Evolutionary conservation across 352 stramenopile genomes (phyloP).

Genomic region (Halophytophthora polymorphica): DNA sequence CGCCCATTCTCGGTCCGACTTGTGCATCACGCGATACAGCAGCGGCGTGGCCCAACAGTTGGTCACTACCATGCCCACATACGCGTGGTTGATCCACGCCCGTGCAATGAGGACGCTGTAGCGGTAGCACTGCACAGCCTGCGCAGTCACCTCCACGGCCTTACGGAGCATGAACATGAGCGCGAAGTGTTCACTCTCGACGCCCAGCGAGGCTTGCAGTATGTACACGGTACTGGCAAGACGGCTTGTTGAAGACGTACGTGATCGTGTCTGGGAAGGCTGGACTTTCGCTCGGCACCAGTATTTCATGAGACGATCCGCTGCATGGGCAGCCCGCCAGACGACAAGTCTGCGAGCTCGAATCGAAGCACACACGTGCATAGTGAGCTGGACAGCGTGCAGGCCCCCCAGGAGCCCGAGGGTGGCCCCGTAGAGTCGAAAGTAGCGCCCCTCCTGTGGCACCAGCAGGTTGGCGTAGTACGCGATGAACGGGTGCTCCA

Average conservation of each 20-base stretch:
- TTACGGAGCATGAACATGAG: constrained; percentile 16
- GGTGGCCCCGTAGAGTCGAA: constrained; percentile 4
- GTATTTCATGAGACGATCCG: no score
- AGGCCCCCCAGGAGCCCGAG: constrained; percentile 8
- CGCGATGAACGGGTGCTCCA: constrained; percentile 24
- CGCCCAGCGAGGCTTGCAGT: constrained; percentile 12
- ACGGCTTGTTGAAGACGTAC: no score
- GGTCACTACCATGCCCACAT: constrained; percentile 30
- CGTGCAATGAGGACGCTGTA: constrained; percentile 35
- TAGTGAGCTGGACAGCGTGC: constrained; percentile 4
- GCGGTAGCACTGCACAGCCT: constrained; percentile 41
- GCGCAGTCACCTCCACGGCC: constrained; percentile 10
- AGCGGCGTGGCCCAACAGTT: constrained; percentile 35
- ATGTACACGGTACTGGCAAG: no score
- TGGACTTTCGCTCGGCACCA: no score
- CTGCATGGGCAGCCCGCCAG: neutral
- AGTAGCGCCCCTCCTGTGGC: constrained; percentile 1
- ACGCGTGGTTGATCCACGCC: constrained; percentile 47
- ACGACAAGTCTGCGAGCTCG: neutral
- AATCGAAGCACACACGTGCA: neutral
- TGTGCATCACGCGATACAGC: constrained; percentile 13
- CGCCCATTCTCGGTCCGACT: no score
- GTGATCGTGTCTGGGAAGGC: no score
- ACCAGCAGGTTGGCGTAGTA: constrained; percentile 29
- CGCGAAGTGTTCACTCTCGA: constrained; percentile 19